Evolutionary conservation across 805 yeast species (phyloP).

Genomic region (Candida sithepensis): DNA sequence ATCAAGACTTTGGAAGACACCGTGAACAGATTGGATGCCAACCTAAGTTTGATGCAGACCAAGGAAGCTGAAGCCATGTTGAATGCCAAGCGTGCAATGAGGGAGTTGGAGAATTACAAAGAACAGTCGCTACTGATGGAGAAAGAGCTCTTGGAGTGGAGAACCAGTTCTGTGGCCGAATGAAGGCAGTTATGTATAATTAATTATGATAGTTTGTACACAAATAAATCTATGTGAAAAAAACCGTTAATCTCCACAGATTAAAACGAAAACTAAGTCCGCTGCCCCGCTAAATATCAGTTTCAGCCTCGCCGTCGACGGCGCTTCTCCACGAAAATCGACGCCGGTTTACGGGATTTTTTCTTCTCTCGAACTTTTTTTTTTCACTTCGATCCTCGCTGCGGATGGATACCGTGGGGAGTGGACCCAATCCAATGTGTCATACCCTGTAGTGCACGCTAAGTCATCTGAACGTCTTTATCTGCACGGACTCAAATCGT

Average conservation of each 20-base stretch:
- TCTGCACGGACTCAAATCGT: too few relatives aligned
- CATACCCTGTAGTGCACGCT: not conserved
- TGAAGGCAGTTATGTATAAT: not conserved
- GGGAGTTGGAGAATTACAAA: slow-evolving; percentile 54
- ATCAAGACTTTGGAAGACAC: slow-evolving; percentile 52
- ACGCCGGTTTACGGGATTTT: not conserved
- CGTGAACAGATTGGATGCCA: slow-evolving; percentile 41
- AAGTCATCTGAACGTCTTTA: too few relatives aligned
- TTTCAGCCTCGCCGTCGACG: not conserved
- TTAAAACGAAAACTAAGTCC: too few relatives aligned
- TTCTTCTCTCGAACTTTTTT: not conserved
- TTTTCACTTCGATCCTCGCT: not conserved
- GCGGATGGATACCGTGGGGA: not conserved
- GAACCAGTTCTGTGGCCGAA: slow-evolving; percentile 22
- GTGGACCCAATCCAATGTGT: not conserved
- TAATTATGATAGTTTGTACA: not conserved
- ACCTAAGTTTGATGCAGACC: slow-evolving; percentile 39
- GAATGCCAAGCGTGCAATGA: slow-evolving; percentile 43
- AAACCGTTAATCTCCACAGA: too few relatives aligned
- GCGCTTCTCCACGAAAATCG: not conserved
- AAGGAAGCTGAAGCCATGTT: slow-evolving; percentile 43
- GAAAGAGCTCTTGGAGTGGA: slow-evolving; percentile 57
- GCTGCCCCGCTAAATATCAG: too few relatives aligned
- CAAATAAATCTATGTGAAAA: too few relatives aligned
- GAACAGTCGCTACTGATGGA: slow-evolving; percentile 51